These are phyloP conservation scores for Dactylellina haptotyla DNA, from an alignment of 2,329 filamentous ascomycete species.

Conservation along the genomic window DNA sequence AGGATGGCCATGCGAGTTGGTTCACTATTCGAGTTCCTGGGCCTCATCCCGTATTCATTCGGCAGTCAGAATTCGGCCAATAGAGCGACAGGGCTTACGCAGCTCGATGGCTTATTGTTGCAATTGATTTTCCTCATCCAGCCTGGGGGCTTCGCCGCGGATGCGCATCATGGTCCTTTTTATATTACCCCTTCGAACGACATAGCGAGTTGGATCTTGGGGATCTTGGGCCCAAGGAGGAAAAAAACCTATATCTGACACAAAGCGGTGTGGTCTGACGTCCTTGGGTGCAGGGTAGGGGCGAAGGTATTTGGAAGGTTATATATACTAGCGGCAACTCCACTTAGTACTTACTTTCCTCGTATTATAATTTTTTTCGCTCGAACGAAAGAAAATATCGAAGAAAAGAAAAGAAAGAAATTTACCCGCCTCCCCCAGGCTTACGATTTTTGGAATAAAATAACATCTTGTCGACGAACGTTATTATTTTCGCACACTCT, in stretches of 20 bases:
- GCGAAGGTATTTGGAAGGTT: conserved; percentile 50
- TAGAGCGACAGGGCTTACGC: conserved; percentile 21
- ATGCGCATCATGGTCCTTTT: conserved; percentile 23
- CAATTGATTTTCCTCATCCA: conserved; percentile 13
- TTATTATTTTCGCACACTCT: conserved; percentile 14
- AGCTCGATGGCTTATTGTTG: conserved; percentile 20
- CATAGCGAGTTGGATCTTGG: conserved; percentile 9
- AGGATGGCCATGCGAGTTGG: conserved; percentile 11
- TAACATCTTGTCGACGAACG: neutral
- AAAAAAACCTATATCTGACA: neutral
- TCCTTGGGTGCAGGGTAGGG: conserved; percentile 15
- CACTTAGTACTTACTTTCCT: conserved; percentile 9
- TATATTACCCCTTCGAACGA: conserved; percentile 14
- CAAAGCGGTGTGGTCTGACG: conserved; percentile 35
- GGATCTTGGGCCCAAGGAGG: conserved; percentile 19
- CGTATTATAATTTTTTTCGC: conserved; percentile 32
- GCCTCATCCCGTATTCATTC: neutral
- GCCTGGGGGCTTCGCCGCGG: conserved; percentile 8
- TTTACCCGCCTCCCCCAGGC: neutral
- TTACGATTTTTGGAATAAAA: conserved; percentile 14
- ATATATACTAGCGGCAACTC: conserved; percentile 51
- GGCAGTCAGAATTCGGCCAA: conserved; percentile 11
- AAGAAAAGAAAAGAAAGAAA: neutral
- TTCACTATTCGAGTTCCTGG: conserved; percentile 7
- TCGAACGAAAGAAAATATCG: no score